Evolutionary conservation across 768 basidiomycete genomes (phyloP).

Genomic region (Calocybe cyanea): DNA sequence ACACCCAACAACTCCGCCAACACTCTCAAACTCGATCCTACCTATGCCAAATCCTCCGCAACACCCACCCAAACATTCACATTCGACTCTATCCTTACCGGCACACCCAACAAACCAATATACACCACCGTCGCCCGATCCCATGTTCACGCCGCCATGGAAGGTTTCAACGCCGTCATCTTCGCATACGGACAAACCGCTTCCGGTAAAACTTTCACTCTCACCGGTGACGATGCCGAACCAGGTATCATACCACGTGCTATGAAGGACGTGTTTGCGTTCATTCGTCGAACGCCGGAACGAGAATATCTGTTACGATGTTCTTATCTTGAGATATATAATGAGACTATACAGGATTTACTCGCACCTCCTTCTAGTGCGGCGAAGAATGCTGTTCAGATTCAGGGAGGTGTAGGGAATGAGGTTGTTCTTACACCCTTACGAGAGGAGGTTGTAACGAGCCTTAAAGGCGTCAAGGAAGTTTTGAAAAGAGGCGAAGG

Average conservation of each 20-base stretch:
- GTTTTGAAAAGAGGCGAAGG: slow-evolving; percentile 85
- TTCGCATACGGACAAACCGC: slow-evolving; percentile 93
- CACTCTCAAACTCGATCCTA: slow-evolving; percentile 59
- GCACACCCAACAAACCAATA: slow-evolving; percentile 74
- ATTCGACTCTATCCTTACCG: slow-evolving; percentile 76
- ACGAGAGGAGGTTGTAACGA: slow-evolving; percentile 91
- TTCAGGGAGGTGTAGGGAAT: slow-evolving; percentile 55
- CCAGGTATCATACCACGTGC: slow-evolving; percentile 95
- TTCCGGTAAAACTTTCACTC: slow-evolving; percentile 55
- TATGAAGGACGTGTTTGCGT: slow-evolving; percentile 87
- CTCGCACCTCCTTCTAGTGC: slow-evolving; percentile 64
- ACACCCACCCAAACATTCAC: slow-evolving; percentile 37
- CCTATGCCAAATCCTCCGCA: slow-evolving; percentile 40
- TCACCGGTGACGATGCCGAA: slow-evolving; percentile 75
- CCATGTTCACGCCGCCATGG: slow-evolving; percentile 90
- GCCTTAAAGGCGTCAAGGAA: slow-evolving; percentile 79
- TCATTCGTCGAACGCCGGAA: slow-evolving; percentile 70
- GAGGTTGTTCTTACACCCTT: slow-evolving; percentile 71
- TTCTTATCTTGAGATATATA: slow-evolving; percentile 97
- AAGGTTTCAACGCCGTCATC: slow-evolving; percentile 92
- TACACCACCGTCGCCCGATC: slow-evolving; percentile 73
- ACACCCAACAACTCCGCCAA: slow-evolving; percentile 37
- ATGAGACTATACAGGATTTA: slow-evolving; percentile 84
- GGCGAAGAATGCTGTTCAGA: slow-evolving; percentile 60
- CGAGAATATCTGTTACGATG: slow-evolving; percentile 94